Evolutionary conservation across 169 alveolate genomes (phyloP).

Genomic region (Plasmodium cynomolgi): DNA sequence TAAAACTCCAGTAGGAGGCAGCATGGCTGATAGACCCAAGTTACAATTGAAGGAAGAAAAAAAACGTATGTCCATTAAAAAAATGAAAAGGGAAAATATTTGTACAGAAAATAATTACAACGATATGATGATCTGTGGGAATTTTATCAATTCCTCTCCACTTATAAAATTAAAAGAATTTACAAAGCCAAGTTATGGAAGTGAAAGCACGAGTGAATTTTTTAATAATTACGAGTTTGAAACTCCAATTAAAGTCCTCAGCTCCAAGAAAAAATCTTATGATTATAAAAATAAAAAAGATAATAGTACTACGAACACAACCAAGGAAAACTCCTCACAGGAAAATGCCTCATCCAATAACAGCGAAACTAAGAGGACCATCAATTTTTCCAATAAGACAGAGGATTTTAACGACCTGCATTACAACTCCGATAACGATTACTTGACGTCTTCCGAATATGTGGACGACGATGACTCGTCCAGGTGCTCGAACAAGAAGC

Average conservation of each 20-base stretch:
- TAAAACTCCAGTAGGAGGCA: constrained; percentile 20
- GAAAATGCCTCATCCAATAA: constrained; percentile 71
- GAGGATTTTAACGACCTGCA: constrained; percentile 54
- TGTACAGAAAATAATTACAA: constrained; percentile 32
- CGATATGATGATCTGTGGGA: background rate
- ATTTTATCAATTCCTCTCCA: constrained; percentile 50
- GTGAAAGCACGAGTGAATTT: constrained; percentile 64
- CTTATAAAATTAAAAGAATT: constrained; percentile 19
- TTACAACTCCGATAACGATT: constrained; percentile 49
- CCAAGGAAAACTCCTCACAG: constrained; percentile 48
- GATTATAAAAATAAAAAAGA: constrained; percentile 44
- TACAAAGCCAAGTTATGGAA: constrained; percentile 40
- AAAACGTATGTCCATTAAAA: constrained; percentile 15
- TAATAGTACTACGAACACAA: constrained; percentile 25
- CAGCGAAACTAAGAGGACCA: constrained; percentile 50
- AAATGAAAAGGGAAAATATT: constrained; percentile 46
- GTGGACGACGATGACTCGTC: constrained; percentile 43
- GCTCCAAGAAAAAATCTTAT: constrained; percentile 21
- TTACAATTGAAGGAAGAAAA: background rate
- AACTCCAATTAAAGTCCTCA: constrained; percentile 45
- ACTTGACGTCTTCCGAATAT: constrained; percentile 54
- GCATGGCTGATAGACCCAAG: constrained; percentile 18
- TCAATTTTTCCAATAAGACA: constrained; percentile 44
- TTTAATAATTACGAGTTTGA: constrained; percentile 64
- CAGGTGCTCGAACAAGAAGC: constrained; percentile 18